Conservation (phyloP, 2,329 filamentous ascomycete genomes). For the Triangularia verruculosa region DNA sequence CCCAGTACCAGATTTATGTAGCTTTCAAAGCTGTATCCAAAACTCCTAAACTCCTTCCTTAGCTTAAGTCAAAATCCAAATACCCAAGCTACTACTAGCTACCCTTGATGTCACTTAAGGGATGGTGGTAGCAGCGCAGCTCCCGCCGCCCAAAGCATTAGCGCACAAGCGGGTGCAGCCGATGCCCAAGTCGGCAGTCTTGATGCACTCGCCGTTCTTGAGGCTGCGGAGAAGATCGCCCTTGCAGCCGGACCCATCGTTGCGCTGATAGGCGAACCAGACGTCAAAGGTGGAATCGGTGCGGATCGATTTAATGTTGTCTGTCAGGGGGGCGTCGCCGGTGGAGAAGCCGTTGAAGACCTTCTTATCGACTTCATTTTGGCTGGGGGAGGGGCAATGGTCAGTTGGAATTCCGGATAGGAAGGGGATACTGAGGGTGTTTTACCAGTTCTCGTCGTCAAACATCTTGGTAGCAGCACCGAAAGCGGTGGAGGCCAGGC, state of each 20-base stretch:
- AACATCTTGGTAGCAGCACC: constrained; percentile 19
- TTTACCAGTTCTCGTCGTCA: constrained; percentile 19
- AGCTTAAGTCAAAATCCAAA: background rate
- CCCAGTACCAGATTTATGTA: too few species aligned
- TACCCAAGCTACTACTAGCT: background rate
- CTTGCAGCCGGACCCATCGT: constrained; percentile 11
- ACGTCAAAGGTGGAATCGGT: constrained; percentile 30
- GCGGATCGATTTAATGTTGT: constrained; percentile 49
- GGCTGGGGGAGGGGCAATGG: background rate
- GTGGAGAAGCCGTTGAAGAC: constrained; percentile 13
- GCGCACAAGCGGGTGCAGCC: constrained; percentile 9
- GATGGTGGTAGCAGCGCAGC: constrained; percentile 6
- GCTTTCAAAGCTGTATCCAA: background rate
- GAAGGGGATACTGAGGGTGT: background rate
- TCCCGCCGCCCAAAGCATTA: background rate
- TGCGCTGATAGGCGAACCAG: constrained; percentile 12
- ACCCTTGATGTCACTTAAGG: too few species aligned
- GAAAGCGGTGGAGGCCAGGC: constrained; percentile 18
- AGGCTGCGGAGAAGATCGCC: constrained; percentile 4
- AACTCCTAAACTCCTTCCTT: background rate
- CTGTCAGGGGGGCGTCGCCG: constrained; percentile 27
- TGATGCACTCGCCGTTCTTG: constrained; percentile 7
- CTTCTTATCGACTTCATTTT: constrained; percentile 11
- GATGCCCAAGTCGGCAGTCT: constrained; percentile 8
- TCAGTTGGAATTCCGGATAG: background rate